Evolutionary conservation across 2,329 filamentous ascomycete species (phyloP).

Genomic region (Colletotrichum musae): DNA sequence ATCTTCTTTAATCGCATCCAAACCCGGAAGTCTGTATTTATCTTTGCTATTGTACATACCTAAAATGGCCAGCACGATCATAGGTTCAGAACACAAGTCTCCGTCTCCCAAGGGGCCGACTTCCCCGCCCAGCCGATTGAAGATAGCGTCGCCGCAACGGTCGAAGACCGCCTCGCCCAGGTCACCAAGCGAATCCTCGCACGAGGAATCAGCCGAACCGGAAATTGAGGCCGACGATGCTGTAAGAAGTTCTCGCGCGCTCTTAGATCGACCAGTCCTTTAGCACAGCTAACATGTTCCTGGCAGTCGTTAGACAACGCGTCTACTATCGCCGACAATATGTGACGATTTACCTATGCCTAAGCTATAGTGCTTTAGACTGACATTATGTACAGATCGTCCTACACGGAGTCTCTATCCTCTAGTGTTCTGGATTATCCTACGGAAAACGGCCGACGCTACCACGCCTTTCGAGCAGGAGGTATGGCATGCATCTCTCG

Average conservation of each 20-base stretch:
- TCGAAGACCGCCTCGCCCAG: not conserved
- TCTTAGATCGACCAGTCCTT: too few relatives aligned
- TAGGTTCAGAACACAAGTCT: too few relatives aligned
- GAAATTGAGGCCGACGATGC: not conserved
- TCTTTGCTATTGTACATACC: not conserved
- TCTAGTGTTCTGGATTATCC: conserved; percentile 34
- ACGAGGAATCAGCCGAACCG: not conserved
- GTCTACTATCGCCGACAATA: conserved; percentile 10
- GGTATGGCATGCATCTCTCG: not conserved
- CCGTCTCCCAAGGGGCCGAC: not conserved
- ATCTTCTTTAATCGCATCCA: too few relatives aligned
- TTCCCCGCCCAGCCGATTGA: not conserved
- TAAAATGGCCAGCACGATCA: not conserved
- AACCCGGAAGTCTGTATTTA: too few relatives aligned
- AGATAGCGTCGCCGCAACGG: not conserved
- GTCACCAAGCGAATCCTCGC: not conserved
- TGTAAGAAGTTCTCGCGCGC: not conserved
- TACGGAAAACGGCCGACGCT: conserved; percentile 32
- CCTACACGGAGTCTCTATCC: conserved; percentile 15
- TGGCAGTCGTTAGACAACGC: not conserved
- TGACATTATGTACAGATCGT: not conserved
- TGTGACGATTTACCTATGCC: not conserved
- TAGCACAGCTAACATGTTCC: not conserved
- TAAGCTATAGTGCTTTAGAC: too few relatives aligned
- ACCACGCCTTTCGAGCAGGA: conserved; percentile 37